Evolutionary conservation across 306 rosid genomes (phyloP), one percentile per base, ranked within the genome.

Genomic region (Lathyrus tuberosus): DNA sequence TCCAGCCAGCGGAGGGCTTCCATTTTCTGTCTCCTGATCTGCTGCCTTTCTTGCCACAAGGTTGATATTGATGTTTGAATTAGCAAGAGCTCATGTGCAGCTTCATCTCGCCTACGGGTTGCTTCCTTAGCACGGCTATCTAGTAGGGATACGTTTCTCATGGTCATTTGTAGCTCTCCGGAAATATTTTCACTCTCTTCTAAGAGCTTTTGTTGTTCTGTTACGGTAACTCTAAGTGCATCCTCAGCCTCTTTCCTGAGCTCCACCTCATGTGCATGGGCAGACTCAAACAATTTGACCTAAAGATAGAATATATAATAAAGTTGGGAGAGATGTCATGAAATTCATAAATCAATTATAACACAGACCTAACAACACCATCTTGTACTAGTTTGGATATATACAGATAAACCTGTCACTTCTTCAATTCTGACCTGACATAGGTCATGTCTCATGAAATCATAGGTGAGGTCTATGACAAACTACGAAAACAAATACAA

Each of bases 1-100:
- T 87, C 87, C 26, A 91, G 84, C 97, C 97, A 91, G 80, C 67
- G 82, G 41, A 82, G 71, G 52, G 93, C 97, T 84, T 85, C 91
- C 53, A 77, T 81, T 78, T 86, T 91, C 81, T 88, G 92, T 68
- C 80, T 70, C 70, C 84, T 81, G 57, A 91, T 82, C 78, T 74
- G 75, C 82, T 88, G 89, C 76, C 79, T 86, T 79, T 91, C 97
- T 40, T 79, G 84, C 84, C 78, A 73, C 65, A 91, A 73, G 73
- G 81, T 80, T 79, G 91, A 80, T 73, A 91, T 84, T 38, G 97
- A 89, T 65, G 85, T 82, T 74, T 87, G 90, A 81, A 91, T 84
- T 62, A 82, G 54, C 67, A 65, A 76, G 59, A 84, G 82, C 70
- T 89, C 96, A 46, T 74, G 83, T 26, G 81, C 53, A 68, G 85